These are phyloP conservation scores for Cantharellus anzutake DNA, from an alignment of 768 basidiomycete genomes.

Conservation along the genomic window DNA sequence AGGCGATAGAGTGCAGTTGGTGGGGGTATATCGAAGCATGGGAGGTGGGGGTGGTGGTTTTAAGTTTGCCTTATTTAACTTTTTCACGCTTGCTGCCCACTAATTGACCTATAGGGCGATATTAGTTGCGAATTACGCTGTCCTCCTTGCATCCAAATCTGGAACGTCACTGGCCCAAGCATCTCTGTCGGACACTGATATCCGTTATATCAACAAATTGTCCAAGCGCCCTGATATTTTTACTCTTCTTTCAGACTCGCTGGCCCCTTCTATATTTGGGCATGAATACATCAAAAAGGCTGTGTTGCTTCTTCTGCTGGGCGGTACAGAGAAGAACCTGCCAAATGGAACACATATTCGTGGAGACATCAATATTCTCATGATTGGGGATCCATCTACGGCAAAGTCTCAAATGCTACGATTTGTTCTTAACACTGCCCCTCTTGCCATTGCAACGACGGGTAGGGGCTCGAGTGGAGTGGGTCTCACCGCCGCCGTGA, in stretches of 20 bases:
- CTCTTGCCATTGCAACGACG: slow-evolving; percentile 94
- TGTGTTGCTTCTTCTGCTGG: slow-evolving; percentile 77
- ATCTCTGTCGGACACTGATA: slow-evolving; percentile 79
- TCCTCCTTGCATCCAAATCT: slow-evolving; percentile 82
- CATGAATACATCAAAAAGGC: slow-evolving; percentile 93
- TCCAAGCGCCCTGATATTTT: slow-evolving; percentile 78
- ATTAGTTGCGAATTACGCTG: slow-evolving; percentile 87
- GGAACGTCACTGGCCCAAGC: slow-evolving; percentile 92
- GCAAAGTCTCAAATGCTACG: slow-evolving; percentile 93
- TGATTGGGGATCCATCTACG: slow-evolving; percentile 99
- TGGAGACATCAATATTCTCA: slow-evolving; percentile 97
- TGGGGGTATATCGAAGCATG: slow-evolving; percentile 84
- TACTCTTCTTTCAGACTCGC: slow-evolving; percentile 72
- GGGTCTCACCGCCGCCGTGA: slow-evolving; percentile 96
- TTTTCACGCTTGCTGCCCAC: slow-evolving; percentile 1
- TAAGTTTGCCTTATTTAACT: slow-evolving; percentile 37
- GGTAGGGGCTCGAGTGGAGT: slow-evolving; percentile 97
- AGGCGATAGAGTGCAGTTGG: slow-evolving; percentile 91
- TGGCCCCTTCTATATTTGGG: slow-evolving; percentile 94
- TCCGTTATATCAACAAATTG: slow-evolving; percentile 88
- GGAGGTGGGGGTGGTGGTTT: slow-evolving; percentile 92
- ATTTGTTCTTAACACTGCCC: slow-evolving; percentile 89
- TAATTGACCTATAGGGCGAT: slow-evolving; percentile 41
- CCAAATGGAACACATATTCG: slow-evolving; percentile 96
- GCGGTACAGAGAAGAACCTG: slow-evolving; percentile 94